Conservation (phyloP, 129 eudicot species). For the Rutidosis leptorrhynchoides region DNA sequence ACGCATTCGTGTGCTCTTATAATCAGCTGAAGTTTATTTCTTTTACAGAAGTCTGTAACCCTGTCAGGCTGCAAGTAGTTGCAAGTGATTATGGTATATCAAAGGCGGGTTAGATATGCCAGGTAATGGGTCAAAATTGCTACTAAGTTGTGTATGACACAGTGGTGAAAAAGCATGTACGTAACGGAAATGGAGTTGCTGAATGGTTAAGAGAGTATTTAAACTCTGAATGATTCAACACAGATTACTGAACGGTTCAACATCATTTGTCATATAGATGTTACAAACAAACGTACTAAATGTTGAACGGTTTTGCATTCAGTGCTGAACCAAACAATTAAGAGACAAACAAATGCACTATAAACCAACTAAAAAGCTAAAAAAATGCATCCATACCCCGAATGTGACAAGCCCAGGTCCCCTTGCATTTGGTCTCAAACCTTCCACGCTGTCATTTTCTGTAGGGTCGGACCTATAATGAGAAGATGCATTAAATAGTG, state of each 20-base stretch:
- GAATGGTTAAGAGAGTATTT: no score
- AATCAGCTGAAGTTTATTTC: conserved; percentile 80
- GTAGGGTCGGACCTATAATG: conserved; percentile 93
- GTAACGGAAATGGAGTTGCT: no score
- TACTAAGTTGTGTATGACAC: background rate
- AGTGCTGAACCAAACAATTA: no score
- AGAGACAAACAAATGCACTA: no score
- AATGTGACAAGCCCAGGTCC: conserved; percentile 93
- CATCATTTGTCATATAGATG: no score
- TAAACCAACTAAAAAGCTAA: no score
- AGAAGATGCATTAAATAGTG: conserved; percentile 3
- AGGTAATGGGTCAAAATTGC: conserved; percentile 1
- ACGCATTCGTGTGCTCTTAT: conserved; percentile 98
- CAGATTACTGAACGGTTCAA: no score
- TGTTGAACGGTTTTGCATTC: no score
- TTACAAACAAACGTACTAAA: no score
- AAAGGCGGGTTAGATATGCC: background rate
- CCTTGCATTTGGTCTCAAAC: conserved; percentile 94
- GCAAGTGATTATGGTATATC: conserved; percentile 11
- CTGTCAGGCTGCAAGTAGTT: conserved; percentile 85
- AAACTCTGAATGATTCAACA: no score
- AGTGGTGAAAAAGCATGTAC: background rate
- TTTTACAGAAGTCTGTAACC: conserved; percentile 84
- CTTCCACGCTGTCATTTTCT: conserved; percentile 95
- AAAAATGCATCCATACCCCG: conserved; percentile 55